phyloP scores from a whole-genome alignment of 805 yeast species.

The Kuraishia capsulata region DNA sequence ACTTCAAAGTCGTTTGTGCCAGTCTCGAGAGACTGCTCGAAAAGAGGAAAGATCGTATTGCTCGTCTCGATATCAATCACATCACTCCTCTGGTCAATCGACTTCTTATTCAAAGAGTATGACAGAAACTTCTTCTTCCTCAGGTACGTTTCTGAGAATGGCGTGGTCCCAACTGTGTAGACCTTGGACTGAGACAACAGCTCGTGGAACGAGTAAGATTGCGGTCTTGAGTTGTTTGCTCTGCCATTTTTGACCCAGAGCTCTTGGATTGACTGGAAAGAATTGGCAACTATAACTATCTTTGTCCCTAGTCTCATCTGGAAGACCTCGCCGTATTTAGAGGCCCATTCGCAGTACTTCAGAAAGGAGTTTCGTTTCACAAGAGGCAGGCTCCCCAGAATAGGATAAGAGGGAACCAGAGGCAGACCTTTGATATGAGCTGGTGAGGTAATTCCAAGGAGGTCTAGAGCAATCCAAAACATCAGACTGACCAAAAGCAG shows the following conservation, averaged over 20 bases:
- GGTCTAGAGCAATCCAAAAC: too few species aligned
- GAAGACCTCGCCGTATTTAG: constrained; percentile 37
- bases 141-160: constrained; percentile 38
- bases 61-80: constrained; percentile 32
- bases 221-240: constrained; percentile 60
- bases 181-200: constrained; percentile 47
- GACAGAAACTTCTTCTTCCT: constrained; percentile 40
- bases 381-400: constrained; percentile 51
- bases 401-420: constrained; percentile 36
- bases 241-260: constrained; percentile 44
- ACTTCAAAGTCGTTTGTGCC: constrained; percentile 28
- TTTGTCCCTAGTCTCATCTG: constrained; percentile 55
- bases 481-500: too few species aligned
- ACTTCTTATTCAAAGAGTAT: constrained; percentile 29
- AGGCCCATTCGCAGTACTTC: constrained; percentile 34
- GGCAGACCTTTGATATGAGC: constrained; percentile 26
- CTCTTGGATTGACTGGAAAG: constrained; percentile 40
- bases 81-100: constrained; percentile 19
- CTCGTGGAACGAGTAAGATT: constrained; percentile 57
- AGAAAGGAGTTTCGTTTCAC: constrained; percentile 4
- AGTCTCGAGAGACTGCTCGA: background rate
- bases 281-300: constrained; percentile 58
- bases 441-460: background rate
- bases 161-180: constrained; percentile 59
- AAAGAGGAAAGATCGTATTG: constrained; percentile 2